Conservation (phyloP, 805 yeast species). For the Metschnikowia cubensis region DNA sequence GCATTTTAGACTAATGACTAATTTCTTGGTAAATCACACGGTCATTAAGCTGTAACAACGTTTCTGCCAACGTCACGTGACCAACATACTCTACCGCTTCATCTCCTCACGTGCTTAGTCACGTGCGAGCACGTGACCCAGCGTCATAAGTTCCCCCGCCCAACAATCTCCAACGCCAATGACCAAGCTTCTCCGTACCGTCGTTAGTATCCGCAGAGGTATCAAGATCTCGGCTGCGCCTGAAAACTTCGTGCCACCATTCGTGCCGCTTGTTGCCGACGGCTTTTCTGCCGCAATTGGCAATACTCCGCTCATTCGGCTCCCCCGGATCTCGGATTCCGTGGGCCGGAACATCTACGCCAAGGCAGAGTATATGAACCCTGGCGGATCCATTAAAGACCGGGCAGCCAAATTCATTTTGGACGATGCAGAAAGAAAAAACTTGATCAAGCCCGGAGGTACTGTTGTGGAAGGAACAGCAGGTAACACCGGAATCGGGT, state of each 20-base stretch:
- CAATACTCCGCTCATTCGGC: conserved; percentile 79
- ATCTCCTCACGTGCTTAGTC: background rate
- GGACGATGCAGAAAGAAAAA: conserved; percentile 71
- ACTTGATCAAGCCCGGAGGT: conserved; percentile 68
- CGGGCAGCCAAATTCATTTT: conserved; percentile 79
- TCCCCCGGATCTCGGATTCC: conserved; percentile 52
- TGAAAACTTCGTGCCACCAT: conserved; percentile 34
- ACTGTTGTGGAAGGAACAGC: conserved; percentile 93
- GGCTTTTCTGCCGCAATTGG: conserved; percentile 87
- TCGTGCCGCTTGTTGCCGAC: conserved; percentile 62
- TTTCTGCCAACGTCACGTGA: too few relatives aligned
- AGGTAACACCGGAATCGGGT: conserved; percentile 93
- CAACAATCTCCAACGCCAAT: background rate
- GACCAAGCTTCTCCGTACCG: conserved; percentile 2
- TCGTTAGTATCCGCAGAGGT: conserved; percentile 2
- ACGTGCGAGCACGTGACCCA: background rate
- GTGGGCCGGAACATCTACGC: conserved; percentile 76
- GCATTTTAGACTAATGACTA: too few relatives aligned
- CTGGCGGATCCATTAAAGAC: conserved; percentile 91
- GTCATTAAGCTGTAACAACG: too few relatives aligned
- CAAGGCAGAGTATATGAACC: conserved; percentile 90
- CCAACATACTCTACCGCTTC: too few relatives aligned
- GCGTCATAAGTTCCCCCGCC: background rate
- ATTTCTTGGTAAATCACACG: too few relatives aligned
- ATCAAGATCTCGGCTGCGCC: conserved; percentile 12